phyloP scores from a whole-genome alignment of 805 yeast genomes.

The Wickerhamia fluorescens region DNA sequence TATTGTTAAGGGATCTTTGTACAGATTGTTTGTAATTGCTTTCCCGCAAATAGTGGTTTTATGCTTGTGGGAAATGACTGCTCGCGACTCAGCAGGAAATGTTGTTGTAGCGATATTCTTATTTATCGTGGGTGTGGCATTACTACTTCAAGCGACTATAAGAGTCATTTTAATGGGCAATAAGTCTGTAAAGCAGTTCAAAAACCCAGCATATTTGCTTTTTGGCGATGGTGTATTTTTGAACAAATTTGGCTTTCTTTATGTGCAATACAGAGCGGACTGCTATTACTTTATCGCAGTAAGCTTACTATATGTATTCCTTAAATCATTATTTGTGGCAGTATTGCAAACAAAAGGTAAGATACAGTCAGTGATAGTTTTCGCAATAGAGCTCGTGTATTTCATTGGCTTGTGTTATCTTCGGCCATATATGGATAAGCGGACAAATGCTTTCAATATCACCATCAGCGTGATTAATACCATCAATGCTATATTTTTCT shows the following conservation, averaged over 20 bases:
- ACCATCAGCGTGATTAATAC: constrained; percentile 73
- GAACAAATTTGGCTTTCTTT: constrained; percentile 86
- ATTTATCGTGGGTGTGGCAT: constrained; percentile 47
- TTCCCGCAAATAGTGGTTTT: constrained; percentile 81
- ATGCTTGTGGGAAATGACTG: constrained; percentile 85
- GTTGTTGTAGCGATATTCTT: constrained; percentile 73
- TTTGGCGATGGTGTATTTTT: constrained; percentile 77
- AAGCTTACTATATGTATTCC: constrained; percentile 54
- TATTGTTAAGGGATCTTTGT: constrained; percentile 84
- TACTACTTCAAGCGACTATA: constrained; percentile 65
- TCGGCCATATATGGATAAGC: constrained; percentile 90
- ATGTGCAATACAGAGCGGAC: constrained; percentile 85
- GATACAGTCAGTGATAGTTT: constrained; percentile 70
- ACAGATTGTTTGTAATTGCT: constrained; percentile 74
- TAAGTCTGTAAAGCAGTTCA: constrained; percentile 61
- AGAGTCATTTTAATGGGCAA: constrained; percentile 73
- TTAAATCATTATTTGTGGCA: constrained; percentile 80
- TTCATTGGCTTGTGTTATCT: constrained; percentile 57
- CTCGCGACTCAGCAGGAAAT: constrained; percentile 76
- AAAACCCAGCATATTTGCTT: constrained; percentile 87
- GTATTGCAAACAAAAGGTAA: constrained; percentile 77
- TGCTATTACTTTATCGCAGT: constrained; percentile 76
- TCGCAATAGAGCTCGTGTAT: constrained; percentile 68
- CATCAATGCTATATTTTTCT: constrained; percentile 76
- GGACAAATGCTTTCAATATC: constrained; percentile 91